Conservation (phyloP, 306 rosid genomes). For the Quercus mongolica region DNA sequence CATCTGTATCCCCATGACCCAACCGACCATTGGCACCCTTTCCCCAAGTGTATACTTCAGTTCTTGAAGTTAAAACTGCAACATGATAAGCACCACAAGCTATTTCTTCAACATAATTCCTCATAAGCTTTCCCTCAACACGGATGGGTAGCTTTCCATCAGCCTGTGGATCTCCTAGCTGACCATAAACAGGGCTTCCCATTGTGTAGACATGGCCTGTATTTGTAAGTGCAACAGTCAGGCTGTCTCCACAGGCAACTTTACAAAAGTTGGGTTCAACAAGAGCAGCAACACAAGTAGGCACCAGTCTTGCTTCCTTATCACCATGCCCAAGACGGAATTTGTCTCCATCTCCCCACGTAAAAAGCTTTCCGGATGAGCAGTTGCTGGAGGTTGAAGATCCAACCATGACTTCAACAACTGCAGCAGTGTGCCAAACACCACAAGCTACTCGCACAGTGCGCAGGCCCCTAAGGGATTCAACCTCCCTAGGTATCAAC, state of each 20-base stretch:
- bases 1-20: constrained; percentile 95
- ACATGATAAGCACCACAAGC: constrained; percentile 98
- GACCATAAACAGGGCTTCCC: constrained; percentile 99
- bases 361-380: constrained; percentile 93
- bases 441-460: constrained; percentile 97
- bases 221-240: constrained; percentile 89
- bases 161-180: constrained; percentile 82
- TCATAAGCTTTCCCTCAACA: constrained; percentile 78
- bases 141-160: constrained; percentile 84
- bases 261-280: constrained; percentile 87
- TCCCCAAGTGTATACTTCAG: constrained; percentile 98
- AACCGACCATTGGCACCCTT: constrained; percentile 98
- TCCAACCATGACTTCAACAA: constrained; percentile 96
- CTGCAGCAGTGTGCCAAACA: constrained; percentile 99
- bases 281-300: constrained; percentile 96
- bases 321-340: constrained; percentile 97
- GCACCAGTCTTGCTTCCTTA: constrained; percentile 95
- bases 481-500: constrained; percentile 92
- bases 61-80: constrained; percentile 91
- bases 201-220: constrained; percentile 85
- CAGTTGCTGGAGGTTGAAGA: constrained; percentile 84
- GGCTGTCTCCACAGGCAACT: constrained; percentile 96
- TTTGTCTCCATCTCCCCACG: constrained; percentile 99
- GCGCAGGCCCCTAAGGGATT: constrained; percentile 93
- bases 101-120: constrained; percentile 92